Evolutionary conservation across 2,329 filamentous ascomycete species (phyloP).

Genomic region (Colletotrichum zoysiae): DNA sequence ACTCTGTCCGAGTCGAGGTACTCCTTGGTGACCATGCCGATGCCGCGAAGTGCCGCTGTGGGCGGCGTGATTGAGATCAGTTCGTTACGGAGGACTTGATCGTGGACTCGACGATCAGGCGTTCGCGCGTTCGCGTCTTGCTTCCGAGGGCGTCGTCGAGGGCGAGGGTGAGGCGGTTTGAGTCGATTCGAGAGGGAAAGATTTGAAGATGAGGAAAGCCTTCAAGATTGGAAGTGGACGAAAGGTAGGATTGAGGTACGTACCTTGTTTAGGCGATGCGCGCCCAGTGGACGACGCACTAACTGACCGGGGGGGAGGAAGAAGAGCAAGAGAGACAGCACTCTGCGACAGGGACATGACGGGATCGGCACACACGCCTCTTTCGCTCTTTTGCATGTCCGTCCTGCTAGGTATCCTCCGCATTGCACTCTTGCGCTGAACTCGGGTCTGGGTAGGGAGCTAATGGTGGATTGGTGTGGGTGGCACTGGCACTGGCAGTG

Average conservation of each 20-base stretch:
- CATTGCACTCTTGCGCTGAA: conserved; percentile 20
- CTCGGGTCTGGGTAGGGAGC: conserved; percentile 9
- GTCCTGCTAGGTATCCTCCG: conserved; percentile 7
- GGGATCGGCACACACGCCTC: conserved; percentile 30
- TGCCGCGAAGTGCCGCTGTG: conserved; percentile 40
- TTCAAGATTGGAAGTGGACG: conserved; percentile 42
- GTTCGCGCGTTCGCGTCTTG: conserved; percentile 15
- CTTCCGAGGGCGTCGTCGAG: conserved; percentile 30
- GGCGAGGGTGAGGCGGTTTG: conserved; percentile 26
- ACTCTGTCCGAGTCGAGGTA: conserved; percentile 74
- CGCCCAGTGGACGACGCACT: no score
- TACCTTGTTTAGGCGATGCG: conserved; percentile 42
- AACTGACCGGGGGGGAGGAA: background rate
- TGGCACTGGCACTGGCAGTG: background rate
- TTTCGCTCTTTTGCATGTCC: conserved; percentile 24
- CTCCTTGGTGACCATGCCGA: conserved; percentile 66
- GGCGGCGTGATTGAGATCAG: conserved; percentile 37
- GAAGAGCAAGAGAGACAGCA: conserved; percentile 9
- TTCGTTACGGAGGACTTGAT: conserved; percentile 11
- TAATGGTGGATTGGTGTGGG: conserved; percentile 14
- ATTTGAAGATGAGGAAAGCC: conserved; percentile 41
- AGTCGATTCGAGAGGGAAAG: conserved; percentile 41
- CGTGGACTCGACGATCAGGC: conserved; percentile 19
- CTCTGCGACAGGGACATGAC: conserved; percentile 21
- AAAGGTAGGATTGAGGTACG: conserved; percentile 40